Evolutionary conservation across 495 filamentous ascomycete genomes (phyloP), one percentile per base, ranked within the genome.

Genomic region (Chaetomium fimeti): DNA sequence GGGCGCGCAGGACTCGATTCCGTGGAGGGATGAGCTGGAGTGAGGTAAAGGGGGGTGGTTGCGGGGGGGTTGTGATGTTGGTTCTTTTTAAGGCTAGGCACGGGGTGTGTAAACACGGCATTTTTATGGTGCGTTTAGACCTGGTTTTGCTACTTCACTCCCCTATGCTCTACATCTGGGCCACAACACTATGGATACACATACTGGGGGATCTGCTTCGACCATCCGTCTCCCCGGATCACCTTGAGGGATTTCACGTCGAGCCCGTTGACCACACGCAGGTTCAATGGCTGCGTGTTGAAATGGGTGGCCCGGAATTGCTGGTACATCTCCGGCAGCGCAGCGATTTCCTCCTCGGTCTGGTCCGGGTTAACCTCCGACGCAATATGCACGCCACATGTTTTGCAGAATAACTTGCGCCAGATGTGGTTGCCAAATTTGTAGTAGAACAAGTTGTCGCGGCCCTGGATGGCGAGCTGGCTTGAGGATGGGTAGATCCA

Each of bases 1-100:
- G 64, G 93, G 93, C 2, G 93, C 93, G n/a, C 89, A 92, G 84
- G 85, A 83, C 56, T 88, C 90, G 53, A 96, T 98, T 78, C 93
- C 93, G 0, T 97, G 89, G 88, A 83, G 85, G 61, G 85, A 91
- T 75, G 93, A 98, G 77, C 77, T 93, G 43, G 70, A 77, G 61
- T 72, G 8, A 66, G 47, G 13, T 22, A 25, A 3, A 5, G 18
- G 54, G 40, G 42, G 4, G 13, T 45, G 32, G 32, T 11, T 5
- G n/a, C n/a, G n/a, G n/a, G n/a, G 32, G 32, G 32, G 32, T 36
- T 36, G 8, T 5, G 32, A 11, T 1, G 32, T 36, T 5, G 32
- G n/a, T n/a, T n/a, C n/a, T n/a, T n/a, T 36, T 36, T 5, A 36
- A 9, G 32, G 40, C 2, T 13, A 18, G 16, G 40, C 40, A 18